phyloP scores from a whole-genome alignment of 2,329 filamentous ascomycete species.

The Beauveria brongniartii region DNA sequence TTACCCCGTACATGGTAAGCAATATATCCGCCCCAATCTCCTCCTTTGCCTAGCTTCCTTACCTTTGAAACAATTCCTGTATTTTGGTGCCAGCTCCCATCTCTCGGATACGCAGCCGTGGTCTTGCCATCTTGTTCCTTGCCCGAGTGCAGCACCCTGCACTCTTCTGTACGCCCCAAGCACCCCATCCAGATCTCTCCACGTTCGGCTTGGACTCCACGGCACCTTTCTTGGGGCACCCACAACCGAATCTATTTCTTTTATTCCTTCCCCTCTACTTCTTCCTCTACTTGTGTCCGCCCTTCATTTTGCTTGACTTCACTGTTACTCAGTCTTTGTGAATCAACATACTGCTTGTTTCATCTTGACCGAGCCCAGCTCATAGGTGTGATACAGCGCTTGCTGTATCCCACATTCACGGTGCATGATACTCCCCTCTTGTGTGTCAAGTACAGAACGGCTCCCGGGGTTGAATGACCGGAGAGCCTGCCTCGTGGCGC shows the following conservation, averaged over 20 bases:
- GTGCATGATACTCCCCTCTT: background rate
- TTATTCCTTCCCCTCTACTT: background rate
- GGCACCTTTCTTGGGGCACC: slow-evolving; percentile 5
- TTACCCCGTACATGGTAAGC: slow-evolving; percentile 3
- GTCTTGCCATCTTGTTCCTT: background rate
- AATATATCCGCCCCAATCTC: slow-evolving; percentile 1
- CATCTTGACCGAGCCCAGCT: background rate
- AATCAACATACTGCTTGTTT: background rate
- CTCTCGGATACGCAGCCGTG: slow-evolving; percentile 6
- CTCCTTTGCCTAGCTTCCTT: background rate
- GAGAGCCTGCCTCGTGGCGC: background rate
- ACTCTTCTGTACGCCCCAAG: background rate
- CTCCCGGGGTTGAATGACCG: background rate
- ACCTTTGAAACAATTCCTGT: background rate
- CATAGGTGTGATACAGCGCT: slow-evolving; percentile 5
- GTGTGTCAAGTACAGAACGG: background rate
- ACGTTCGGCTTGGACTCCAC: slow-evolving; percentile 9
- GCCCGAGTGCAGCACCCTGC: background rate
- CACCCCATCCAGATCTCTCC: slow-evolving; percentile 7
- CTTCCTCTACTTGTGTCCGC: background rate
- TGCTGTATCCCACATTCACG: background rate
- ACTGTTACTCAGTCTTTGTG: background rate
- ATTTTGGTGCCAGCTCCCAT: slow-evolving; percentile 4
- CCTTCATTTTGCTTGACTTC: background rate
- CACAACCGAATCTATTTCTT: slow-evolving; percentile 7